Conservation (phyloP, 129 eudicot species). For the Flaveria robusta region DNA sequence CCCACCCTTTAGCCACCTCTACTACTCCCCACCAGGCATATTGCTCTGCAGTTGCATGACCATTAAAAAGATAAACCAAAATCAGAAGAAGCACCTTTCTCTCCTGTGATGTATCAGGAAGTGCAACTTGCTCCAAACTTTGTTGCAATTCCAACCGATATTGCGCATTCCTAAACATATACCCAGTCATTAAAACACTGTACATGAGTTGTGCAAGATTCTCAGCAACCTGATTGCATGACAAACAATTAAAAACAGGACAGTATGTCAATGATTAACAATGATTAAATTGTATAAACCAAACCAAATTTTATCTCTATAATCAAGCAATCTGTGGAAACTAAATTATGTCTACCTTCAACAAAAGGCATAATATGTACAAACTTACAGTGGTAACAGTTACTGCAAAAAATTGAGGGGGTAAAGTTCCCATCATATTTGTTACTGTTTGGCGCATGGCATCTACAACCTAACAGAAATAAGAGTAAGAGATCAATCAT, state of each 20-base stretch:
- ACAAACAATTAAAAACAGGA: neutral
- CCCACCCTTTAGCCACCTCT: neutral
- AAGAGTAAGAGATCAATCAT: neutral
- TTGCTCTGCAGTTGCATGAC: neutral
- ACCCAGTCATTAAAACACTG: constrained; percentile 98
- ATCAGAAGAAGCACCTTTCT: constrained; percentile 43
- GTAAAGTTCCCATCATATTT: constrained; percentile 96
- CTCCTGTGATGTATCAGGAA: constrained; percentile 77
- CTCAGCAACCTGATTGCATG: constrained; percentile 82
- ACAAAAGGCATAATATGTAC: neutral
- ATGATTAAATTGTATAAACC: neutral
- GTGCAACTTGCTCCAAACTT: constrained; percentile 96
- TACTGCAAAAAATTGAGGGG: constrained; percentile 93
- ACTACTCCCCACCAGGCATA: constrained; percentile 5
- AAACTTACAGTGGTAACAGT: constrained; percentile 91
- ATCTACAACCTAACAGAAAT: constrained; percentile 75
- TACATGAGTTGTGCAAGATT: constrained; percentile 99
- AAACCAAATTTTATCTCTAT: neutral
- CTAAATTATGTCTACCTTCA: neutral
- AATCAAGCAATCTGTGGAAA: constrained; percentile 14
- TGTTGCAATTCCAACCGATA: constrained; percentile 91
- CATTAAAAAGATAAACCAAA: constrained; percentile 2
- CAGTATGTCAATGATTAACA: neutral
- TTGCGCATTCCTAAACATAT: constrained; percentile 96
- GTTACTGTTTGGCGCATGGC: constrained; percentile 99